phyloP scores from a whole-genome alignment of 306 rosid species.

The Quillaja saponaria region DNA sequence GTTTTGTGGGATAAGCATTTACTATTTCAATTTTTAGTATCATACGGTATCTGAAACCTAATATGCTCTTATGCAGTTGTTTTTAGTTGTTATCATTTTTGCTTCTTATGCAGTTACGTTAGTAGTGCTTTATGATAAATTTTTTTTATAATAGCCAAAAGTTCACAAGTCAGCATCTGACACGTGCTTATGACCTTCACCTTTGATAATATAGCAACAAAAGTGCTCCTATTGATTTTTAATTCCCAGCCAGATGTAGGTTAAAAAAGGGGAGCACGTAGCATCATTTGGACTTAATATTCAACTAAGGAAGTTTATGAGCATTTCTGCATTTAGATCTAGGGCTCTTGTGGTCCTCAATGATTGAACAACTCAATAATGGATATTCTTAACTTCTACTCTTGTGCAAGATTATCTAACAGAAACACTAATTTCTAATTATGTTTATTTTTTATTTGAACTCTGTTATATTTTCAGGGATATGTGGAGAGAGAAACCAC shows the following conservation, averaged over 20 bases:
- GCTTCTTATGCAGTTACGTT: too few relatives aligned
- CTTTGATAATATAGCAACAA: neutral
- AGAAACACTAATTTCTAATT: neutral
- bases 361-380: constrained; percentile 5
- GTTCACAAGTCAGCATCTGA: neutral
- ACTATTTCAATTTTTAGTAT: neutral
- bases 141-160: neutral
- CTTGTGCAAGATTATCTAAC: neutral
- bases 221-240: neutral
- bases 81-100: neutral
- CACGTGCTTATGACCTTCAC: neutral
- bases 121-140: too few relatives aligned
- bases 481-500: constrained; percentile 87
- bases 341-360: constrained; percentile 4
- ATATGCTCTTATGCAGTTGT: neutral
- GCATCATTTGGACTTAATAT: constrained; percentile 6
- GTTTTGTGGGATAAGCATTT: constrained; percentile 10
- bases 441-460: constrained; percentile 13
- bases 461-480: constrained; percentile 59
- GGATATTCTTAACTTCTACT: constrained; percentile 5
- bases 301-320: neutral
- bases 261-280: neutral
- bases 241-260: neutral
- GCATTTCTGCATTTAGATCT: neutral
- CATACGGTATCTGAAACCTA: neutral